Conservation (phyloP, 2,329 filamentous ascomycete genomes). For the Beauveria brongniartii region DNA sequence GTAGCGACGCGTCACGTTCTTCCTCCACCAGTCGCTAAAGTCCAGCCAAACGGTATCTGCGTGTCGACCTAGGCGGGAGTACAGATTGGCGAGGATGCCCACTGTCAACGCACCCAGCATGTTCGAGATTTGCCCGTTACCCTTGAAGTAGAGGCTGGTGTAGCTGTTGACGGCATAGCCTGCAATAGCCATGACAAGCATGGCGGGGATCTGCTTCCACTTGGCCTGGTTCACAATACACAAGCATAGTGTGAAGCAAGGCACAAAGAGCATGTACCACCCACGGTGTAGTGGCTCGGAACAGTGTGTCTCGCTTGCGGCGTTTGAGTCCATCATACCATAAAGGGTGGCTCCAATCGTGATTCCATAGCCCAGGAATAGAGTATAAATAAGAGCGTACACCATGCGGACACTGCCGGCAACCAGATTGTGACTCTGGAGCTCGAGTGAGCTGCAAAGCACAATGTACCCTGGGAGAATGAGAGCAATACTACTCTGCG, state of each 20-base stretch:
- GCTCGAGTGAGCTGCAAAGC: constrained; percentile 47
- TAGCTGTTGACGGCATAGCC: constrained; percentile 74
- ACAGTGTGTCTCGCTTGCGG: constrained; percentile 38
- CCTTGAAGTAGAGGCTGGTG: constrained; percentile 55
- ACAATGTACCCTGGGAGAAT: constrained; percentile 57
- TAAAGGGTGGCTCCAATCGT: constrained; percentile 61
- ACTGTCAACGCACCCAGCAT: constrained; percentile 70
- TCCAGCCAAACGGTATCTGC: constrained; percentile 48
- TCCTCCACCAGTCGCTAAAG: constrained; percentile 40
- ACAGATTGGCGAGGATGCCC: constrained; percentile 70
- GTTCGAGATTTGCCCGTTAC: constrained; percentile 67
- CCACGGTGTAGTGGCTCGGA: constrained; percentile 33
- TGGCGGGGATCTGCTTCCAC: constrained; percentile 68
- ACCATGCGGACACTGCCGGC: constrained; percentile 69
- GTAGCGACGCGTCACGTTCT: constrained; percentile 28
- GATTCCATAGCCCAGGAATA: constrained; percentile 67
- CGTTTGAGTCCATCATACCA: constrained; percentile 51
- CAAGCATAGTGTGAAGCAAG: constrained; percentile 64
- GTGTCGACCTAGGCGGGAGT: constrained; percentile 58
- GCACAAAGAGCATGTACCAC: constrained; percentile 64
- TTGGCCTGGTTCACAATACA: constrained; percentile 77
- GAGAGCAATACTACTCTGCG: constrained; percentile 67
- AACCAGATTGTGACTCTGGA: constrained; percentile 63
- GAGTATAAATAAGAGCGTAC: constrained; percentile 66
- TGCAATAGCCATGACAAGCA: constrained; percentile 64